Evolutionary conservation across 2,329 filamentous ascomycete species (phyloP).

Genomic region (Paramyrothecium roridum): DNA sequence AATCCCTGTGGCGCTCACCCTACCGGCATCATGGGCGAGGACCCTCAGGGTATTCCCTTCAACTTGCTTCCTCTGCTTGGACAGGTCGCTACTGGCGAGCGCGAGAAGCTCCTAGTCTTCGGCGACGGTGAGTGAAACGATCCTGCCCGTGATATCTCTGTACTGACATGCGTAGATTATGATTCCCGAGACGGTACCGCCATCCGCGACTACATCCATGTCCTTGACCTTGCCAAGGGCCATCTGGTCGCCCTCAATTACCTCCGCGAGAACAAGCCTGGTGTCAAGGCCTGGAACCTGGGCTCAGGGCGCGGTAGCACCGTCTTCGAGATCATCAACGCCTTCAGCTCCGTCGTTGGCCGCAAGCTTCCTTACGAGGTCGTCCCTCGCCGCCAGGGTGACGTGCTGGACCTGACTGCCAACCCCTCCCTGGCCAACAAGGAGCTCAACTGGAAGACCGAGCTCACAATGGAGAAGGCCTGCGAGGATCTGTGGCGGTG

Average conservation of each 20-base stretch:
- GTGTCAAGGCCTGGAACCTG: slow-evolving; percentile 93
- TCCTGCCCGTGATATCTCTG: not conserved
- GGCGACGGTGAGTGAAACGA: slow-evolving; percentile 69
- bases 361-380: slow-evolving; percentile 85
- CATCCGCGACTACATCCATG: slow-evolving; percentile 98
- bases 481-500: slow-evolving; percentile 95
- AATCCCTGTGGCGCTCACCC: slow-evolving; percentile 96
- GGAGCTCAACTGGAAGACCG: slow-evolving; percentile 90
- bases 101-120: slow-evolving; percentile 91
- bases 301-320: slow-evolving; percentile 93
- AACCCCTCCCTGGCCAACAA: slow-evolving; percentile 83
- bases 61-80: slow-evolving; percentile 93
- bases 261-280: slow-evolving; percentile 78
- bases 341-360: slow-evolving; percentile 85
- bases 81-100: slow-evolving; percentile 92
- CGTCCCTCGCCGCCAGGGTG: slow-evolving; percentile 75
- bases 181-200: slow-evolving; percentile 84
- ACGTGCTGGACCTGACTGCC: slow-evolving; percentile 92
- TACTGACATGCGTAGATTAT: slow-evolving; percentile 65
- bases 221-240: slow-evolving; percentile 82
- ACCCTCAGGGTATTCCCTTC: slow-evolving; percentile 92
- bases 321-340: slow-evolving; percentile 95
- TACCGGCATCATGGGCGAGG: slow-evolving; percentile 95
- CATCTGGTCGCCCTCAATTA: slow-evolving; percentile 89
- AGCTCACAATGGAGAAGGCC: slow-evolving; percentile 86